A percentile compares a stretch with the other conserved stretches of the same genome.
These are phyloP conservation scores for Pseudonitzschia delicatissima DNA, from an alignment of 108 stramenopile species.

Conservation along the genomic window DNA sequence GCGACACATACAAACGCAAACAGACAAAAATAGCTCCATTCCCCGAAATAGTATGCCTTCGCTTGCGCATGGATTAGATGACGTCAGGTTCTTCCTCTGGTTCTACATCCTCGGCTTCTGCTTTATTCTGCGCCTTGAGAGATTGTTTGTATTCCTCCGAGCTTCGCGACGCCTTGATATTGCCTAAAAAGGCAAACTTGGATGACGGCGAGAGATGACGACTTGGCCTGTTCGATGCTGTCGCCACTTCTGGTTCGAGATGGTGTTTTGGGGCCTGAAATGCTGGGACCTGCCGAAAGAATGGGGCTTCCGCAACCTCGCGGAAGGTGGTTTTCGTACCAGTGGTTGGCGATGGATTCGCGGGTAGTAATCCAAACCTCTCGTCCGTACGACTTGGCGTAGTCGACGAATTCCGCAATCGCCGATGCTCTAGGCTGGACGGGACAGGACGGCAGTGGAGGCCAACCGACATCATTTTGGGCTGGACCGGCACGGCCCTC, in stretches of 20 bases:
- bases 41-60: no score
- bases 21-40: no score
- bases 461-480: conserved; percentile 94
- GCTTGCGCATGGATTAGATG: neutral
- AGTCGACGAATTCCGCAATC: conserved; percentile 87
- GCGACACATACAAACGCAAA: no score
- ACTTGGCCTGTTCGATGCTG: neutral
- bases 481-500: conserved; percentile 86
- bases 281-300: conserved; percentile 1
- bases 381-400: conserved; percentile 75
- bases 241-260: no score
- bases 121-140: neutral
- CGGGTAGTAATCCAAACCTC: conserved; percentile 94
- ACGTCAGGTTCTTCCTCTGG: neutral
- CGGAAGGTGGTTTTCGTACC: conserved; percentile 81
- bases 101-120: neutral
- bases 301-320: conserved; percentile 39
- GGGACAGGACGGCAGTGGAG: conserved; percentile 87
- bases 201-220: neutral
- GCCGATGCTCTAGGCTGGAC: conserved; percentile 88
- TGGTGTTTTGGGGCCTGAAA: neutral
- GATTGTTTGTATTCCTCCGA: conserved; percentile 5
- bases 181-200: neutral
- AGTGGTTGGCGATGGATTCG: conserved; percentile 89
- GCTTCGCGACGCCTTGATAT: neutral